Evolutionary conservation across 164 flowering plant species (phyloP).

Genomic region (Nelumbo lutea): DNA sequence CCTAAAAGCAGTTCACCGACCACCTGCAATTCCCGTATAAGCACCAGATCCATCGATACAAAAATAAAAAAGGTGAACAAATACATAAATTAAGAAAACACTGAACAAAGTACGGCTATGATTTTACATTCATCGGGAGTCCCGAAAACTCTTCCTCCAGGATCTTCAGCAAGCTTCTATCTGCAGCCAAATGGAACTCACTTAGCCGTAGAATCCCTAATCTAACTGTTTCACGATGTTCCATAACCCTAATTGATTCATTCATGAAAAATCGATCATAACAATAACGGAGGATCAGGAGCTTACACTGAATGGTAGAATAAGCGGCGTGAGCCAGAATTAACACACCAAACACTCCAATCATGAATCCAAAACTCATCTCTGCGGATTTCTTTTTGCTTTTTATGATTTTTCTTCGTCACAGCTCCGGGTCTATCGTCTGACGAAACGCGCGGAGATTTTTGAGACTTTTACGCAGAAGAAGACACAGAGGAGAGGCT

Average conservation of each 20-base stretch:
- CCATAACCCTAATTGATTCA: slow-evolving; percentile 6
- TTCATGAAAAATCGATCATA: not conserved
- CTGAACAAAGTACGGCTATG: not conserved
- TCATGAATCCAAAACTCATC: slow-evolving; percentile 29
- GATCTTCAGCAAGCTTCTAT: slow-evolving; percentile 86
- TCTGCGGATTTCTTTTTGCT: too few relatives aligned
- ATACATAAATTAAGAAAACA: not conserved
- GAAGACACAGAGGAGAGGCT: too few relatives aligned
- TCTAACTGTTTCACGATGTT: not conserved
- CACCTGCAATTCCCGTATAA: slow-evolving; percentile 45
- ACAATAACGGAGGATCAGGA: not conserved
- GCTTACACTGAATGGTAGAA: slow-evolving; percentile 66
- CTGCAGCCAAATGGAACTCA: slow-evolving; percentile 37
- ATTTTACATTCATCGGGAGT: slow-evolving; percentile 61
- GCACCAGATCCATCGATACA: slow-evolving; percentile 6
- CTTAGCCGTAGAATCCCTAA: not conserved
- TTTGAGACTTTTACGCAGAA: too few relatives aligned
- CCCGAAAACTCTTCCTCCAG: slow-evolving; percentile 85
- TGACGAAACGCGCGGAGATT: too few relatives aligned
- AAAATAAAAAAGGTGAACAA: slow-evolving; percentile 2
- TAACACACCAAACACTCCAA: slow-evolving; percentile 43
- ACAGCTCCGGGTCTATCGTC: too few relatives aligned
- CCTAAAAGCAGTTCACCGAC: slow-evolving; percentile 60
- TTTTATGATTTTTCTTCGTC: too few relatives aligned
- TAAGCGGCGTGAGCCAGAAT: slow-evolving; percentile 54